Evolutionary conservation across 371 early-diverging fungal genomes (phyloP).

Genomic region (Lichtheimia corymbifera): DNA sequence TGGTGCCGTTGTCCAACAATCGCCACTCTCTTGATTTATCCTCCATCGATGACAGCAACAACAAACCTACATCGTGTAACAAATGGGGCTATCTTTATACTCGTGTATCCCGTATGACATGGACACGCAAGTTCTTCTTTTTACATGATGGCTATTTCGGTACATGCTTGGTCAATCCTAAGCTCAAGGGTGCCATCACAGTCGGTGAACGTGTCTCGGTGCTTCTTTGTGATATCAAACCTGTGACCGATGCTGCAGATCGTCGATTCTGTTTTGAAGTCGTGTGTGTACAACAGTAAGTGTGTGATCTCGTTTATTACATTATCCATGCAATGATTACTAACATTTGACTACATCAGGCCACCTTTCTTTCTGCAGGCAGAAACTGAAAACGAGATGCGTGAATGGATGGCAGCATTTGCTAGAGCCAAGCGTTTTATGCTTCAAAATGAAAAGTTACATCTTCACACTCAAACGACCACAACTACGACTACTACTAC

Average conservation of each 20-base stretch:
- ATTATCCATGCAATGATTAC: neutral
- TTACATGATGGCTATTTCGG: conserved; percentile 63
- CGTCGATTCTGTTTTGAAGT: conserved; percentile 77
- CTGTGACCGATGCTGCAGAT: conserved; percentile 47
- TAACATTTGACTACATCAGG: conserved; percentile 12
- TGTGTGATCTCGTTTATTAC: neutral
- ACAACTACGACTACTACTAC: neutral
- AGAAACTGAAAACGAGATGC: conserved; percentile 71
- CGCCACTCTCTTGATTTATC: conserved; percentile 39
- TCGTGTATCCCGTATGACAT: conserved; percentile 33
- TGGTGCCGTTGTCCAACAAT: conserved; percentile 5
- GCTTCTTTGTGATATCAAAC: conserved; percentile 62
- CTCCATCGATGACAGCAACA: neutral
- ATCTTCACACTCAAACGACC: conserved; percentile 6
- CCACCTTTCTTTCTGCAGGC: conserved; percentile 63
- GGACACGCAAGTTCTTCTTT: conserved; percentile 64
- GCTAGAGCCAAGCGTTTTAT: conserved; percentile 58
- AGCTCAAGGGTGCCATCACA: conserved; percentile 58
- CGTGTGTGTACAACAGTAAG: conserved; percentile 63
- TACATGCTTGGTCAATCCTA: conserved; percentile 47
- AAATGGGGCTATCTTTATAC: conserved; percentile 49
- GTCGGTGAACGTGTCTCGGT: conserved; percentile 61
- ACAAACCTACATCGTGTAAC: conserved; percentile 10
- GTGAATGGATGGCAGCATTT: conserved; percentile 67
- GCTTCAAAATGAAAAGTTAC: conserved; percentile 24